Conservation (phyloP, 2,329 filamentous ascomycete species). For the Fusarium tricinctum region DNA sequence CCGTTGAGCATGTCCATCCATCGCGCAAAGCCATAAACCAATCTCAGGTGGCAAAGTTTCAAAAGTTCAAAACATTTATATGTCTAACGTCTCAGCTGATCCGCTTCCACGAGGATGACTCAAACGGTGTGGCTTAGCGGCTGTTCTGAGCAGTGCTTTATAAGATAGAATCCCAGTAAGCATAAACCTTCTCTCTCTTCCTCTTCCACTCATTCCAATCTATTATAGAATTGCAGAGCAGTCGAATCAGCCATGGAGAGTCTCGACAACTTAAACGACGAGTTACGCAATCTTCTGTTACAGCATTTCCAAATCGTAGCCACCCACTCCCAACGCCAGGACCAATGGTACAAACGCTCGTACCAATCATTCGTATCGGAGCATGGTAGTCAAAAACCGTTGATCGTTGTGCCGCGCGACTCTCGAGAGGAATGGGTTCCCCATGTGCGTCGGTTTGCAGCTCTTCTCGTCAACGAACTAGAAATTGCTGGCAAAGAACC, state of each 20-base stretch:
- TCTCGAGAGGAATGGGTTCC: conserved; percentile 13
- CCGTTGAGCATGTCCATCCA: background rate
- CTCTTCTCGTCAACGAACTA: background rate
- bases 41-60: too few species aligned
- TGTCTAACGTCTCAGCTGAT: background rate
- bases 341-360: conserved; percentile 25
- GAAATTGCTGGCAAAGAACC: accelerated
- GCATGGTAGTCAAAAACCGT: background rate
- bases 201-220: background rate
- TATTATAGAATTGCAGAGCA: background rate
- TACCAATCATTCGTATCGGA: background rate
- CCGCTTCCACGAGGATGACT: background rate
- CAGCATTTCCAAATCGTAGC: conserved; percentile 11
- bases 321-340: conserved; percentile 19
- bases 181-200: background rate
- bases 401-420: background rate
- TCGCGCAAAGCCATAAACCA: too few species aligned
- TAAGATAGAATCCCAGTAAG: background rate
- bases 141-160: background rate
- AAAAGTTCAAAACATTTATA: too few species aligned
- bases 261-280: accelerated
- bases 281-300: background rate
- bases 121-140: conserved; percentile 14
- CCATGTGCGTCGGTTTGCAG: background rate
- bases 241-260: accelerated